Base-by-base conservation (phyloP, 2,329 filamentous ascomycete species). In the Harringtonia lauricola region DNA sequence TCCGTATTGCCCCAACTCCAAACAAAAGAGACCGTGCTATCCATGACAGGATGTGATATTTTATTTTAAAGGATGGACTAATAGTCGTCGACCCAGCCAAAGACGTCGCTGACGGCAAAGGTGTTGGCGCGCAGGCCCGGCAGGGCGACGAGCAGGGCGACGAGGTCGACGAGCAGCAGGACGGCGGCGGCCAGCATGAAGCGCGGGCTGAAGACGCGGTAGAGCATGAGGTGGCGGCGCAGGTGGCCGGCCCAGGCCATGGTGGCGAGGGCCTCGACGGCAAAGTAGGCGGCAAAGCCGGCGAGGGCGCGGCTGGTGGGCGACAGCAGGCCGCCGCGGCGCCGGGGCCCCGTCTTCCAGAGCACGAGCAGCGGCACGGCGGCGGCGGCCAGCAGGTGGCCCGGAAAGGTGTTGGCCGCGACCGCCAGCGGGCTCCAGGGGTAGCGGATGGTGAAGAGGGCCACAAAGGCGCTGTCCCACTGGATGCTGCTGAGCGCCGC, bases 381-480 rank as follows among this genome's bases (percentile, higher is more conserved):
- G 4, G 83, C 68, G 2, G 81, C 83, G 33, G 86, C 85, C 1
- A 96, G 67, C 47, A 96, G 87, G 59, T 94, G 90, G 0, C 86
- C 83, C 9, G 83, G 89, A 54, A 92, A 95, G 1, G 84, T 88
- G 67, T 96, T 98, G 47, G 94, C 71, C 2, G 78, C 66, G 30
- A 98, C 78, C 21, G 92, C 69, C 2, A 96, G 58, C 0, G 89
- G 89, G 0, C 80, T 84, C 85, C 86, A 95, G 1, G 92, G 92
- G 63, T 98, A 95, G 45, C 77, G 76, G 50, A 98, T 77, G 7
- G 76, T 78, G 46, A 82, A 79, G 8, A 96, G 72, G 0, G 90
- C 85, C 52, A 98, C 86, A 64, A 98, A 98, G 3, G 88, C 90
- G 18, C 79, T 77, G 64, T 98, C 92, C 92, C 92, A 98, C 58